These are phyloP conservation scores for Maudiozyma bulderi DNA, from an alignment of 805 yeast genomes.

Conservation along the genomic window DNA sequence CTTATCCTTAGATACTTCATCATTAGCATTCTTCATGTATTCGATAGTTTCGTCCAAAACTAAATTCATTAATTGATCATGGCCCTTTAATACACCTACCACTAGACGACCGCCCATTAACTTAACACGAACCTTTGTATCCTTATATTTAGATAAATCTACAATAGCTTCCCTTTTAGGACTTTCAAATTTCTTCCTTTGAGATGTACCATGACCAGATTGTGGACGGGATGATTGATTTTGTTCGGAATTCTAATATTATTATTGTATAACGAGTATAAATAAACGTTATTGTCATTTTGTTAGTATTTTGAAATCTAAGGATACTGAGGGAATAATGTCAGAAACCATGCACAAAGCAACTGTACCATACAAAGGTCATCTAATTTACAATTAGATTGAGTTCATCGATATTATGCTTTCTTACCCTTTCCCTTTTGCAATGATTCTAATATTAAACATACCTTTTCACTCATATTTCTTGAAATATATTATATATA, in stretches of 20 bases:
- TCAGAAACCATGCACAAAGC: no score
- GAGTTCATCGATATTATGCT: no score
- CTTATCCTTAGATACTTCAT: slow-evolving; percentile 50
- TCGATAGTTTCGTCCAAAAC: slow-evolving; percentile 68
- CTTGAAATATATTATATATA: neutral
- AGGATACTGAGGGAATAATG: neutral
- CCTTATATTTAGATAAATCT: slow-evolving; percentile 68
- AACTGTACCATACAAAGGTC: no score
- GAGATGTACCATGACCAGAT: slow-evolving; percentile 2
- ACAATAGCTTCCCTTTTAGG: slow-evolving; percentile 89
- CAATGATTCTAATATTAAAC: neutral
- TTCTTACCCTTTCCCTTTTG: no score
- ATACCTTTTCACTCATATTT: neutral
- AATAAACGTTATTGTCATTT: neutral
- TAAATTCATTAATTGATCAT: slow-evolving; percentile 70
- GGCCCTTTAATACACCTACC: slow-evolving; percentile 76
- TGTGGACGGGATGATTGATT: slow-evolving; percentile 7
- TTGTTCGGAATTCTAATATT: slow-evolving; percentile 11
- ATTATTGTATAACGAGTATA: neutral
- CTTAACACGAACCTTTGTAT: slow-evolving; percentile 62
- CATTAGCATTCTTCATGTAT: slow-evolving; percentile 50
- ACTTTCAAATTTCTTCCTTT: slow-evolving; percentile 42
- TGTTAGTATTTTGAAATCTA: neutral
- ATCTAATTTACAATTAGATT: no score
- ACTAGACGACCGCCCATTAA: slow-evolving; percentile 81